phyloP scores from a whole-genome alignment of 2,329 filamentous ascomycete genomes.

The Lithohypha guttulata region DNA sequence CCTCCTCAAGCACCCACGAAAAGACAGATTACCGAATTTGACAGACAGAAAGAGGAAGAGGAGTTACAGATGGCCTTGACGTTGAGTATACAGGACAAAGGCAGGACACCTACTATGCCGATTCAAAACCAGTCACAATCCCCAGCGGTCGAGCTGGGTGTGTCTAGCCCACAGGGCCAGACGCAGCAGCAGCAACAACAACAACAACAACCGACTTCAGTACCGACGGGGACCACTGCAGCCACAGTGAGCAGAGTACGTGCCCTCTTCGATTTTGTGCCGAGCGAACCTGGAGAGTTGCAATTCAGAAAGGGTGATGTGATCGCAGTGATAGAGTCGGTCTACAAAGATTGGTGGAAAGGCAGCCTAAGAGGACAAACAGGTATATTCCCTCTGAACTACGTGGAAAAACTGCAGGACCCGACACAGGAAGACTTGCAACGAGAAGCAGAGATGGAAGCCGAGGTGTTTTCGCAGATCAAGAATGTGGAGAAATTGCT shows the following conservation, averaged over 20 bases:
- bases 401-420: conserved; percentile 93
- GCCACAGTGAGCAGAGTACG: conserved; percentile 91
- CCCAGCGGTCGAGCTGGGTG: conserved; percentile 25
- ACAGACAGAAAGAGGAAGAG: conserved; percentile 91
- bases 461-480: conserved; percentile 64
- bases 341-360: conserved; percentile 99
- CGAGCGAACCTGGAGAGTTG: conserved; percentile 85
- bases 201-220: conserved; percentile 38
- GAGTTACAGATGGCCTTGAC: conserved; percentile 93
- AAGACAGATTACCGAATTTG: conserved; percentile 75
- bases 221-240: conserved; percentile 77
- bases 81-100: conserved; percentile 82
- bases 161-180: conserved; percentile 25
- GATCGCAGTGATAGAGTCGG: conserved; percentile 92
- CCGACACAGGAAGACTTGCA: conserved; percentile 90
- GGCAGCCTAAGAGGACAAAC: conserved; percentile 88
- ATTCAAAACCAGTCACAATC: conserved; percentile 23
- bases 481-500: conserved; percentile 72
- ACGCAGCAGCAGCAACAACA: conserved; percentile 23
- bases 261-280: conserved; percentile 87
- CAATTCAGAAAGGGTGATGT: conserved; percentile 96
- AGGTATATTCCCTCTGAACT: conserved; percentile 96
- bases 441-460: conserved; percentile 90
- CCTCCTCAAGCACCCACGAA: conserved; percentile 89
- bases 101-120: conserved; percentile 30